Evolutionary conservation across 768 basidiomycete genomes (phyloP).

Genomic region (Grammothele lineata): DNA sequence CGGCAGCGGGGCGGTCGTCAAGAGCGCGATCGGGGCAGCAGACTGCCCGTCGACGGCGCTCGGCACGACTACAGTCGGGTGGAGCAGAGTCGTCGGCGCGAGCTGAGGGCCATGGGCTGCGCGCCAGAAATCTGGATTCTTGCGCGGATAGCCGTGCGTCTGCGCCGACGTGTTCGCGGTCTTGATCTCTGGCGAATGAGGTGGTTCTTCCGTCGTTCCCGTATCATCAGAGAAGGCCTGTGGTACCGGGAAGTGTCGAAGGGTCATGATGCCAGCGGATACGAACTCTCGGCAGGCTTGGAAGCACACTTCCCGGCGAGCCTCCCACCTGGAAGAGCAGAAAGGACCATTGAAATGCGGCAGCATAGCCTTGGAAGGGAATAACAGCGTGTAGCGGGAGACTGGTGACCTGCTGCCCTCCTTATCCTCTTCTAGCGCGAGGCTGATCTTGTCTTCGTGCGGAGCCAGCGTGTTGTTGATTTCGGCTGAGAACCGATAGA

Average conservation of each 20-base stretch:
- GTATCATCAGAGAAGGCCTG: too few species aligned
- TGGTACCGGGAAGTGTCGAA: conserved; percentile 36
- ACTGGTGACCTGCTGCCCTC: not conserved
- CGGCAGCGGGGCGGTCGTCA: conserved; percentile 68
- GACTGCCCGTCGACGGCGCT: conserved; percentile 22
- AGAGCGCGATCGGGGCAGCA: conserved; percentile 58
- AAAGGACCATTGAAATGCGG: conserved; percentile 4
- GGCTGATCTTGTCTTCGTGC: not conserved
- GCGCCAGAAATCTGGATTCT: conserved; percentile 65
- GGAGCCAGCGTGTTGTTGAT: not conserved
- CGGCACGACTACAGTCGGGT: conserved; percentile 51
- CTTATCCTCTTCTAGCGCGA: not conserved
- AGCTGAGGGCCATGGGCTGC: conserved; percentile 25
- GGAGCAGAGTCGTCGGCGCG: conserved; percentile 34
- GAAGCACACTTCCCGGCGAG: conserved; percentile 12
- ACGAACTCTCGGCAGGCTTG: conserved; percentile 13
- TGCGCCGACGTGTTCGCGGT: conserved; percentile 26
- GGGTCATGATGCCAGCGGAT: conserved; percentile 12
- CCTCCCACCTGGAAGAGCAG: conserved; percentile 3
- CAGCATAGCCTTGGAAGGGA: conserved; percentile 5
- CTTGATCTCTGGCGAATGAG: not conserved
- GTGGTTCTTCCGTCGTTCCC: conserved; percentile 17
- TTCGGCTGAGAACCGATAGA: conserved; percentile 45
- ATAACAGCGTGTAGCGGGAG: conserved; percentile 17
- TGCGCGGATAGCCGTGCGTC: conserved; percentile 52